Percentiles rank a stretch among this genome's conserved stretches.
Evolutionary conservation across 768 basidiomycete species (phyloP).

Genomic region (Suillus americanus): DNA sequence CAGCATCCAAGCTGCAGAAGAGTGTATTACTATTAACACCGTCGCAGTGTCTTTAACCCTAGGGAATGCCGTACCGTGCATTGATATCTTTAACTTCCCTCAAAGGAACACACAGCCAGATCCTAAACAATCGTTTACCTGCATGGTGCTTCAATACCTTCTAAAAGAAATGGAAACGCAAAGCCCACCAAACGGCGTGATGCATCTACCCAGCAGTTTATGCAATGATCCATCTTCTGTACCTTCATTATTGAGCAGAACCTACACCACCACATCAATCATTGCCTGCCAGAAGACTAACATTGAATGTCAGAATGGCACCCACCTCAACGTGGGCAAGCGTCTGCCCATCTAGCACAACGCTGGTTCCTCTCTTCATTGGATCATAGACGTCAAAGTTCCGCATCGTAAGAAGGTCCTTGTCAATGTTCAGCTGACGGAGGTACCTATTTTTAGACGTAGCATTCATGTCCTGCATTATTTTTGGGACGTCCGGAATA

Average conservation of each 20-base stretch:
- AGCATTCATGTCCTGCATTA: neutral
- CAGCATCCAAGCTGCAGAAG: conserved; percentile 78
- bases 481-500: conserved; percentile 2
- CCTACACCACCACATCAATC: conserved; percentile 38
- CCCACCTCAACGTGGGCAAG: conserved; percentile 90
- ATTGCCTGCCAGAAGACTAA: neutral
- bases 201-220: conserved; percentile 76
- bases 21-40: conserved; percentile 16
- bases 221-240: conserved; percentile 88
- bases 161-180: conserved; percentile 9
- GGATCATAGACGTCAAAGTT: conserved; percentile 99
- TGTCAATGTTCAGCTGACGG: conserved; percentile 91
- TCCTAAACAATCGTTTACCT: conserved; percentile 95
- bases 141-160: conserved; percentile 9
- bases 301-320: neutral
- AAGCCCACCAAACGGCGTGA: conserved; percentile 84
- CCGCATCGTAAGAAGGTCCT: conserved; percentile 91
- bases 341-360: conserved; percentile 92
- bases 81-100: conserved; percentile 84
- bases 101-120: conserved; percentile 95
- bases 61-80: conserved; percentile 56
- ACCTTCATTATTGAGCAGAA: conserved; percentile 91
- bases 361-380: conserved; percentile 82
- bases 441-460: conserved; percentile 58
- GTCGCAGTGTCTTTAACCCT: conserved; percentile 9